phyloP scores from a whole-genome alignment of 2,329 filamentous ascomycete species.

The Penicillium capsulatum region DNA sequence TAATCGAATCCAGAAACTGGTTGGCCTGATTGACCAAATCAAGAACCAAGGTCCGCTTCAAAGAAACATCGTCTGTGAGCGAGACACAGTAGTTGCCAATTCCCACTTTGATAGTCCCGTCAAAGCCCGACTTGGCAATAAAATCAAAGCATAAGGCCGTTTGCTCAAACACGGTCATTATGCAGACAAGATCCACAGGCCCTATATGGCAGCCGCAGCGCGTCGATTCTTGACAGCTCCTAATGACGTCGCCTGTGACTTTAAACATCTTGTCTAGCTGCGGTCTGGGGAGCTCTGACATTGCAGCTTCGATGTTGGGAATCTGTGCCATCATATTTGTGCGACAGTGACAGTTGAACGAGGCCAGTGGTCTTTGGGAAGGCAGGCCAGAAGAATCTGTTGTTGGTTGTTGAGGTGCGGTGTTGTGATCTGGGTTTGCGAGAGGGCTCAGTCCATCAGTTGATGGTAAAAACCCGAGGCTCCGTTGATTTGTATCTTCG shows the following conservation, averaged over 20 bases:
- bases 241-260: conserved; percentile 9
- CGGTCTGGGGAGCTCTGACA: conserved; percentile 6
- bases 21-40: conserved; percentile 10
- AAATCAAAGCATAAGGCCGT: conserved; percentile 15
- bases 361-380: too few species aligned
- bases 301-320: conserved; percentile 7
- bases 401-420: too few species aligned
- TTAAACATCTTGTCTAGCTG: conserved; percentile 12
- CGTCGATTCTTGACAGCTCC: conserved; percentile 9
- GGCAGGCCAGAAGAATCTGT: too few species aligned
- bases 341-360: conserved; percentile 11
- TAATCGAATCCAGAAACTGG: conserved; percentile 7
- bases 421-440: too few species aligned
- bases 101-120: conserved; percentile 10
- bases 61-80: conserved; percentile 6
- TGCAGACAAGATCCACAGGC: conserved; percentile 14
- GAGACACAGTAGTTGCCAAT: conserved; percentile 13
- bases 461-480: too few species aligned
- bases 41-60: conserved; percentile 9
- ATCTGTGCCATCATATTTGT: conserved; percentile 10
- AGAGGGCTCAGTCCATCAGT: too few species aligned
- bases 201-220: conserved; percentile 7
- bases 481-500: too few species aligned
- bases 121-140: conserved; percentile 11
- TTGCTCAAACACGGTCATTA: conserved; percentile 16